Evolutionary conservation across 1,284 basidiomycete genomes (phyloP).

Genomic region (Austropuccinia psidii): DNA sequence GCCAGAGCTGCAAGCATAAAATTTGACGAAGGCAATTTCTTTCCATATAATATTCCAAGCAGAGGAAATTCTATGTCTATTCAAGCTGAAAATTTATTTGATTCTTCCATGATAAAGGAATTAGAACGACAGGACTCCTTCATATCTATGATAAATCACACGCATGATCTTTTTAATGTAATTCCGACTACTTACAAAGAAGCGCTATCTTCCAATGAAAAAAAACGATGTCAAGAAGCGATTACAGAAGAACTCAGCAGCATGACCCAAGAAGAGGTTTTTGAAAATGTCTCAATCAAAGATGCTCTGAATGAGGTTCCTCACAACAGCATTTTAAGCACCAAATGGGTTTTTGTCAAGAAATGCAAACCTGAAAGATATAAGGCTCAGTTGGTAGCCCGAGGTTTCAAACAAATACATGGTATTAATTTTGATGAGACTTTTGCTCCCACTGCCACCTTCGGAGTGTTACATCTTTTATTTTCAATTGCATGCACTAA

Average conservation of each 20-base stretch:
- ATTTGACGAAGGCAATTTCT: no score
- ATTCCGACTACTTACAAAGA: no score
- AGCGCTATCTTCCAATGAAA: not conserved
- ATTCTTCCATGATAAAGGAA: no score
- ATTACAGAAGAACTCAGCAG: not conserved
- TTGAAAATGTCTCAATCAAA: no score
- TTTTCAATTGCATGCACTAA: not conserved
- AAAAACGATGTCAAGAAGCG: not conserved
- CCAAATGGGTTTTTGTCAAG: not conserved
- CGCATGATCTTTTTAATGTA: no score
- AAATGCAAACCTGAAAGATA: not conserved
- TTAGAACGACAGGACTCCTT: no score
- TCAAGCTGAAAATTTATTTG: no score
- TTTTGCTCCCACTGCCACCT: slow-evolving; percentile 8
- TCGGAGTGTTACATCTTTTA: not conserved
- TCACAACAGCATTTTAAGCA: not conserved
- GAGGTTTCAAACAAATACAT: not conserved
- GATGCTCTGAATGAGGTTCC: no score
- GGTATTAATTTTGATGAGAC: not conserved
- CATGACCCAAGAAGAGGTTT: no score
- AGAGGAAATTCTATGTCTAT: no score
- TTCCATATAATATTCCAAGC: no score
- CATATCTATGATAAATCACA: no score
- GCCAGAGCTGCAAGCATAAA: not conserved
- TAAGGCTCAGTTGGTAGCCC: not conserved